phyloP scores from a whole-genome alignment of 2,329 filamentous ascomycete species.

The Beauveria rudraprayagi region DNA sequence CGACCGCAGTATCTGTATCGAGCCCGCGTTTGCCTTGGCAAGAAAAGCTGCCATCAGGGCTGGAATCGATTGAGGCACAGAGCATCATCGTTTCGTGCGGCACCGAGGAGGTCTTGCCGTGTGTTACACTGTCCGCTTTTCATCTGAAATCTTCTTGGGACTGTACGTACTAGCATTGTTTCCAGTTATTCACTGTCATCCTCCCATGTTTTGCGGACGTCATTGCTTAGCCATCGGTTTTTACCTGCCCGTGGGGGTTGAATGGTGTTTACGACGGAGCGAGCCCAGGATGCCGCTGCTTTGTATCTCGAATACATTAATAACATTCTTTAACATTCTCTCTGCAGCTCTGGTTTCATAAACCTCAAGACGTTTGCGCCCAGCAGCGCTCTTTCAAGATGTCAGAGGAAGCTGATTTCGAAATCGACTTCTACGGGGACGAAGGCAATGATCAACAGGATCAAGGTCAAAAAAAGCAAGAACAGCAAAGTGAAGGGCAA shows the following conservation, averaged over 20 bases:
- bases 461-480: conserved; percentile 19
- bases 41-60: conserved; percentile 4
- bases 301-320: conserved; percentile 13
- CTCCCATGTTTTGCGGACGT: conserved; percentile 21
- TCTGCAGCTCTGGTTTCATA: conserved; percentile 6
- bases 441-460: conserved; percentile 37
- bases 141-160: conserved; percentile 23
- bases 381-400: conserved; percentile 30
- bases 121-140: conserved; percentile 21
- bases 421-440: conserved; percentile 66
- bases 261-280: not conserved
- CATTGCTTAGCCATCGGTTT: not conserved
- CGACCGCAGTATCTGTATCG: conserved; percentile 10
- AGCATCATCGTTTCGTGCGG: conserved; percentile 49
- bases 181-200: conserved; percentile 29
- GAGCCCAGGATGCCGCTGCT: not conserved
- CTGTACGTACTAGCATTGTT: conserved; percentile 49
- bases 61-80: conserved; percentile 43
- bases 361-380: not conserved
- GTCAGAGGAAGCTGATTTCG: conserved; percentile 65
- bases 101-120: conserved; percentile 36
- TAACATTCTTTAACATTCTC: conserved; percentile 11
- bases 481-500: conserved; percentile 13
- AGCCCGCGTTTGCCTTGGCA: not conserved
- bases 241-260: not conserved